phyloP scores from a whole-genome alignment of 73 alveolate species.

The Urostyla sp. region DNA sequence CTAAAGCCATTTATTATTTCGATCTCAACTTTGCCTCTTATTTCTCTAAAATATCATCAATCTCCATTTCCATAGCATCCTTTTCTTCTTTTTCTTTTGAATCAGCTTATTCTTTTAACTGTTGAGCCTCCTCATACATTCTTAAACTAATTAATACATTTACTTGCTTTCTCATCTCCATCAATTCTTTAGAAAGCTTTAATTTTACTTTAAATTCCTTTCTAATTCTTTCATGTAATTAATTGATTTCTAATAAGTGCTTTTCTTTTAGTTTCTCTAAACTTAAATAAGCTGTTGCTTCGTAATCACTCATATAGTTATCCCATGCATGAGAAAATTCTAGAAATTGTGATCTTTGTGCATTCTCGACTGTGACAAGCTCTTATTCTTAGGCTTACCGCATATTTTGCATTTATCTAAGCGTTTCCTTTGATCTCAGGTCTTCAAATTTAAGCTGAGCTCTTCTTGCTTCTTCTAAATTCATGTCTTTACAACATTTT shows the following conservation, averaged over 20 bases:
- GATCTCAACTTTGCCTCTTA: conserved; percentile 64
- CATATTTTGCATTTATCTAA: conserved; percentile 69
- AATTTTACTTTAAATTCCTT: conserved; percentile 69
- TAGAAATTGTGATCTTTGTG: conserved; percentile 79
- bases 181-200: conserved; percentile 75
- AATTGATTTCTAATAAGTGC: conserved; percentile 75
- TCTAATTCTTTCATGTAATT: conserved; percentile 71
- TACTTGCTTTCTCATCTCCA: conserved; percentile 78
- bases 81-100: conserved; percentile 7
- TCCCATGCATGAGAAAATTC: conserved; percentile 89
- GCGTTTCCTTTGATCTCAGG: conserved; percentile 74
- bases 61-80: conserved; percentile 20
- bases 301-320: conserved; percentile 83
- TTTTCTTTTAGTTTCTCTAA: conserved; percentile 79
- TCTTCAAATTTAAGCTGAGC: conserved; percentile 78
- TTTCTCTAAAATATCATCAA: conserved; percentile 13
- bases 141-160: conserved; percentile 61
- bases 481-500: conserved; percentile 70
- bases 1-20: conserved; percentile 75
- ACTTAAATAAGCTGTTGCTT: conserved; percentile 82
- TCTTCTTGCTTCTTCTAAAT: conserved; percentile 75
- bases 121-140: conserved; percentile 74
- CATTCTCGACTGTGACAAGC: conserved; percentile 79
- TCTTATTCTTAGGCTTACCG: conserved; percentile 78
- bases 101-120: conserved; percentile 14